Conservation (phyloP, 768 basidiomycete genomes). For the Suillus ampliporus region DNA sequence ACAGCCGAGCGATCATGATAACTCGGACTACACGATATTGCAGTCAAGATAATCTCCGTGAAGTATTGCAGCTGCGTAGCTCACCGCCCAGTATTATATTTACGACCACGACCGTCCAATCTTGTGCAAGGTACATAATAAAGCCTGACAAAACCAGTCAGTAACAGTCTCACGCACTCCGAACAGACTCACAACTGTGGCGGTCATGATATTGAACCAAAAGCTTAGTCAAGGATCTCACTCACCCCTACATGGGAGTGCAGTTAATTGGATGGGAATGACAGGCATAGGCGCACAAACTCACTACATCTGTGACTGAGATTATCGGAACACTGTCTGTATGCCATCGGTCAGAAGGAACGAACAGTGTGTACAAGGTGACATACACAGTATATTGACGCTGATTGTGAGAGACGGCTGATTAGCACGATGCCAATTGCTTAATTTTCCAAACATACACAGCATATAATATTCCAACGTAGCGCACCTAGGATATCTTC, state of each 20-base stretch:
- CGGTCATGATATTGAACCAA: not conserved
- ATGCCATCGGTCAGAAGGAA: not conserved
- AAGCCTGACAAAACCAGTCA: not conserved
- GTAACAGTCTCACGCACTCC: not conserved
- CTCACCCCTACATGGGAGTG: not conserved
- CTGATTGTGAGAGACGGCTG: not conserved
- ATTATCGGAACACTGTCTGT: not conserved
- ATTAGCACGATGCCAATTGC: not conserved
- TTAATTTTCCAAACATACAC: not conserved
- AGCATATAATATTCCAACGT: not conserved
- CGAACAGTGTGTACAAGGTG: not conserved
- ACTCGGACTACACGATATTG: not conserved
- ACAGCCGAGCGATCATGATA: not conserved
- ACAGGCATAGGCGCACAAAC: not conserved
- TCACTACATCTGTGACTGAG: not conserved
- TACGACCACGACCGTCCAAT: not conserved
- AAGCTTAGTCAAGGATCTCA: not conserved
- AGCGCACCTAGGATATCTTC: not conserved
- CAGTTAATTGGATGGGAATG: not conserved
- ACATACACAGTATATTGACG: fast-evolving
- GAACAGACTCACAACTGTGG: not conserved
- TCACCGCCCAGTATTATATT: not conserved
- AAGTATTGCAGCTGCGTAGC: not conserved
- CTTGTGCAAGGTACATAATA: not conserved
- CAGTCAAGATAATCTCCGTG: not conserved